phyloP scores from a whole-genome alignment of 139 green algal genomes.

The Asterochloris sp. region DNA sequence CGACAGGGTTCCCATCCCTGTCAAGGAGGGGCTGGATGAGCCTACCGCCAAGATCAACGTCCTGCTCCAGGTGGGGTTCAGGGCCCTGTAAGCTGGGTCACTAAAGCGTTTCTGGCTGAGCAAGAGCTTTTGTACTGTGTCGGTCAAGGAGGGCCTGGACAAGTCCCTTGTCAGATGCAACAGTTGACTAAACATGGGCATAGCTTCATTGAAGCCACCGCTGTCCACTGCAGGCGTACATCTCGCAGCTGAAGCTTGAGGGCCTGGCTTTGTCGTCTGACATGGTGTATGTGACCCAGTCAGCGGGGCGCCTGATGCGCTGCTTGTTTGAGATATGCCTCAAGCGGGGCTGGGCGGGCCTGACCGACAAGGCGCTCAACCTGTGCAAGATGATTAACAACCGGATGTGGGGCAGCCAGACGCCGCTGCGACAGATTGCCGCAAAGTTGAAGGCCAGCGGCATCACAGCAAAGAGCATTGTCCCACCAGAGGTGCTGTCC shows the following conservation, averaged over 20 bases:
- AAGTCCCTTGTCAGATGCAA: neutral
- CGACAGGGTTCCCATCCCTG: conserved; percentile 95
- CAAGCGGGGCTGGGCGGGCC: conserved; percentile 84
- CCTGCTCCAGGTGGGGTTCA: conserved; percentile 71
- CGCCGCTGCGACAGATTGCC: conserved; percentile 22
- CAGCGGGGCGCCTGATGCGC: conserved; percentile 87
- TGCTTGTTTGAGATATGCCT: conserved; percentile 97
- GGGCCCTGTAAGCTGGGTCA: neutral
- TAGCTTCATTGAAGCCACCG: neutral
- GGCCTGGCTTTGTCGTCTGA: conserved; percentile 87
- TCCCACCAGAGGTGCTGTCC: conserved; percentile 60
- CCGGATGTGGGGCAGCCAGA: conserved; percentile 87
- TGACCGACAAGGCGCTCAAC: conserved; percentile 83
- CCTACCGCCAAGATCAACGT: conserved; percentile 97
- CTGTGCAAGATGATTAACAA: conserved; percentile 93
- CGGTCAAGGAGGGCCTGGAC: neutral
- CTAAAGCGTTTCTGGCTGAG: too few species aligned
- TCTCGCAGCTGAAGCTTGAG: conserved; percentile 93
- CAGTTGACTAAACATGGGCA: neutral
- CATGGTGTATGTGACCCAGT: conserved; percentile 98
- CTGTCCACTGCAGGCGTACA: conserved; percentile 78
- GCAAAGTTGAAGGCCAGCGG: conserved; percentile 10
- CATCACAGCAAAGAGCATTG: neutral
- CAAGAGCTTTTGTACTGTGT: neutral
- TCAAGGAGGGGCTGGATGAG: conserved; percentile 98